These are phyloP conservation scores for Sporisorium scitamineum DNA, from an alignment of 1,284 basidiomycete genomes.

Conservation along the genomic window DNA sequence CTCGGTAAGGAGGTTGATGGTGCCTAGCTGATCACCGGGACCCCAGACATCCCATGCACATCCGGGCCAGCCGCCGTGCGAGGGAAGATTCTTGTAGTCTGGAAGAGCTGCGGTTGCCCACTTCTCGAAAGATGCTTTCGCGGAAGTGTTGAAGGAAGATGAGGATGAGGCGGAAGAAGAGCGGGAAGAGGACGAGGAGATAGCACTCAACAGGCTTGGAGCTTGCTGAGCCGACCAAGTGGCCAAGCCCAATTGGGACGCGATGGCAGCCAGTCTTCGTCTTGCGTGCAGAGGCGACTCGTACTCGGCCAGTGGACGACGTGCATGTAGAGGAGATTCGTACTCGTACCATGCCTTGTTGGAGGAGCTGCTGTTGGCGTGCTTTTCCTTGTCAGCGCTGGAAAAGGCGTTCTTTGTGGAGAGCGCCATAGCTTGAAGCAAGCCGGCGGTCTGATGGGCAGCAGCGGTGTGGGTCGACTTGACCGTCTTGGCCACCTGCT, in stretches of 20 bases:
- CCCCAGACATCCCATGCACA: conserved; percentile 80
- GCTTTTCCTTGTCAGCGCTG: conserved; percentile 13
- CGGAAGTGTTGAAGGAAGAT: conserved; percentile 2
- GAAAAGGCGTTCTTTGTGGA: conserved; percentile 32
- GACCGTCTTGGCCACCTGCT: conserved; percentile 27
- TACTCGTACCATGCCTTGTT: conserved; percentile 40
- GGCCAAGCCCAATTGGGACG: conserved; percentile 50
- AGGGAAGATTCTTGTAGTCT: conserved; percentile 49
- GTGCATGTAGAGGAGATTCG: conserved; percentile 40
- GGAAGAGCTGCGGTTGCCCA: conserved; percentile 51
- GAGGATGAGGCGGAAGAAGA: conserved; percentile 2
- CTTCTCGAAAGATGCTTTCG: conserved; percentile 13
- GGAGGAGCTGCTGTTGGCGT: conserved; percentile 8
- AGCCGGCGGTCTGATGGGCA: conserved; percentile 32
- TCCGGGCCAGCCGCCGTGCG: conserved; percentile 56
- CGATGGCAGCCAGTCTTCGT: conserved; percentile 49
- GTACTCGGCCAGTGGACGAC: conserved; percentile 25
- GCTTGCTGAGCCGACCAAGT: conserved; percentile 43
- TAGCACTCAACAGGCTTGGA: conserved; percentile 17
- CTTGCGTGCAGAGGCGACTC: conserved; percentile 50
- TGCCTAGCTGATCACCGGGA: conserved; percentile 77
- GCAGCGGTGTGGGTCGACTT: conserved; percentile 27
- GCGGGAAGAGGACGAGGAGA: conserved; percentile 9
- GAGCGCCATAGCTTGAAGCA: conserved; percentile 49
- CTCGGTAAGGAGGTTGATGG: conserved; percentile 78